phyloP scores from a whole-genome alignment of 2,329 filamentous ascomycete species.

The Paraphoma sp. region DNA sequence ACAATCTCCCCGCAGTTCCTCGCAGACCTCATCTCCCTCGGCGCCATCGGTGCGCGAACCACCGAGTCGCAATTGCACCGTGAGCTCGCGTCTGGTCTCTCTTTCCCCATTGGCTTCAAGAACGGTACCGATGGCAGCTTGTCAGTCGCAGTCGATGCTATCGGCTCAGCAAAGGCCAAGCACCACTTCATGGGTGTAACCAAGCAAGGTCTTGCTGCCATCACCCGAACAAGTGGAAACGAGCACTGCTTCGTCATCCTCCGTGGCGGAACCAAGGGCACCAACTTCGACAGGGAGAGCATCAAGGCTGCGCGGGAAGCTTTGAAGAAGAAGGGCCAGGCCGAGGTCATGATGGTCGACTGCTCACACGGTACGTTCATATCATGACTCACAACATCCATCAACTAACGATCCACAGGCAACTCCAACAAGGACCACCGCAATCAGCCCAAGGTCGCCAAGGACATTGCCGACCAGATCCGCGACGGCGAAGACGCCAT shows the following conservation, averaged over 20 bases:
- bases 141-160: constrained; percentile 91
- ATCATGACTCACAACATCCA: not conserved
- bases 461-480: constrained; percentile 82
- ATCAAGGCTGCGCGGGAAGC: constrained; percentile 81
- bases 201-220: constrained; percentile 94
- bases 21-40: constrained; percentile 92
- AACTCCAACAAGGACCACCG: constrained; percentile 98
- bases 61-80: constrained; percentile 97
- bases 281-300: constrained; percentile 89
- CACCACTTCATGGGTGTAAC: constrained; percentile 99
- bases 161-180: constrained; percentile 77
- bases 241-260: constrained; percentile 98
- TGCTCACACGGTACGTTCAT: constrained; percentile 84
- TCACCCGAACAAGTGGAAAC: constrained; percentile 91
- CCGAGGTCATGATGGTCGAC: constrained; percentile 94
- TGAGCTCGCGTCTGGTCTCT: constrained; percentile 91
- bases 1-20: constrained; percentile 99
- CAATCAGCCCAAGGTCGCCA: constrained; percentile 94
- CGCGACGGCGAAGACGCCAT: constrained; percentile 86
- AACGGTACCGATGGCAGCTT: constrained; percentile 96
- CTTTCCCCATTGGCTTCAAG: constrained; percentile 99
- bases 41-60: constrained; percentile 93
- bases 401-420: constrained; percentile 58
- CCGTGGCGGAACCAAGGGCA: constrained; percentile 86
- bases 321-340: constrained; percentile 81